Evolutionary conservation across 768 basidiomycete species (phyloP), one percentile per base, ranked within the genome.

Genomic region (Amanita jacksonii): DNA sequence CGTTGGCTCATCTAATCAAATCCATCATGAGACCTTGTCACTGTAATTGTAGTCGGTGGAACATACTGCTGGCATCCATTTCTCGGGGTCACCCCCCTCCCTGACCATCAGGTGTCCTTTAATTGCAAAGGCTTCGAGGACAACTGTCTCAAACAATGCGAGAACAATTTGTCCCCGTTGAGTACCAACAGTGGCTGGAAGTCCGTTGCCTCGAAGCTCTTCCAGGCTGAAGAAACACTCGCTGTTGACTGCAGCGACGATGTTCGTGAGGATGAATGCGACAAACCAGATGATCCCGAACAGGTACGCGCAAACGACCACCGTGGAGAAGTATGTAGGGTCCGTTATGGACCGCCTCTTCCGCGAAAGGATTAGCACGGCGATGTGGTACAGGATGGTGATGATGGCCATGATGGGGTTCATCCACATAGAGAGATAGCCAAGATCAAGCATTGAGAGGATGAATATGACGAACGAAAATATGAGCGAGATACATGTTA

Each of bases 301-400:
- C 2, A 65, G 50, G 46, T 62, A 62, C 3, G 54, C 59, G 23
- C 52, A 57, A 35, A 64, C 50, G 37, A 62, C 40, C 20, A 51
- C 48, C 1, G 62, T 62, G 5, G 58, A 61, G 46, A 62, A 65
- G 48, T 62, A 65, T 16, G 60, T 59, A 3, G 62, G 62, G 9
- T 55, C 45, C 8, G 55, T 50, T 25, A 49, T 43, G 28, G 49
- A 49, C 16, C 61, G 53, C 36, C 55, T 56, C 31, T 50, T 50
- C 12, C 54, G 55, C 5, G 58, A 51, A 9, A 64, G 46, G 15
- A 64, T 37, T 13, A 62, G 35, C 20, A 61, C 52, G 8, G 54
- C 45, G 22, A 52, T 31, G 36, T 62, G 60, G 44, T 58, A 65
- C 7, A 58, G 24, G 35, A 60, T 46, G 3, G 62, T 64, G 49